Percentiles rank a stretch among this genome's conserved stretches.
Evolutionary conservation across 2,329 filamentous ascomycete genomes (phyloP).

Genomic region (Apiospora aurea): DNA sequence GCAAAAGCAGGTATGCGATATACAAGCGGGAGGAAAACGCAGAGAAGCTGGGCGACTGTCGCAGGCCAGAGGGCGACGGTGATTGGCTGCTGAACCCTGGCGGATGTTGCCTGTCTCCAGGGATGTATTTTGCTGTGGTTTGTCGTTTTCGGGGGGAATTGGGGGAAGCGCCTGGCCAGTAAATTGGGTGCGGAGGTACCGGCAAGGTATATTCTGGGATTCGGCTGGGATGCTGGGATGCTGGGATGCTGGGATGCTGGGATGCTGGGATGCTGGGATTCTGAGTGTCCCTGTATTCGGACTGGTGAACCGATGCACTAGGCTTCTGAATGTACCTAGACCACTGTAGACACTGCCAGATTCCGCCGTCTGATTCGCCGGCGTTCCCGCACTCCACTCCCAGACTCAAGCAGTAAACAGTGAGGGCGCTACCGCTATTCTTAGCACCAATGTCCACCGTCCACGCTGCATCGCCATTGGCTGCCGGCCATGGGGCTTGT

Average conservation of each 20-base stretch:
- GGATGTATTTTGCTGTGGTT: slow-evolving; percentile 4
- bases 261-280: too few relatives aligned
- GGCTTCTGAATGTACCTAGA: background rate
- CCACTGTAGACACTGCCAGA: background rate
- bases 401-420: background rate
- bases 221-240: too few relatives aligned
- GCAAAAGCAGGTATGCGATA: background rate
- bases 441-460: slow-evolving; percentile 26
- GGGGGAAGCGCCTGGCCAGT: background rate
- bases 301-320: slow-evolving; percentile 18
- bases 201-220: background rate
- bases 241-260: background rate
- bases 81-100: slow-evolving; percentile 3
- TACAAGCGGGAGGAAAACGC: background rate
- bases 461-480: background rate
- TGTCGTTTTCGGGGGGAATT: too few relatives aligned
- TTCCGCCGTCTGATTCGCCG: slow-evolving; percentile 19
- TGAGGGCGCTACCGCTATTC: slow-evolving; percentile 29
- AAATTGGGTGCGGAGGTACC: background rate
- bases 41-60: background rate
- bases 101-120: background rate
- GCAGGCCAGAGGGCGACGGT: background rate
- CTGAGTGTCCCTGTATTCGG: background rate
- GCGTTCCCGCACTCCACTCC: slow-evolving; percentile 20
- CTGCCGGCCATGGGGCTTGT: background rate